Evolutionary conservation across 495 filamentous ascomycete genomes (phyloP), one percentile per base, ranked within the genome.

Genomic region (Penicillium ochrochloron): DNA sequence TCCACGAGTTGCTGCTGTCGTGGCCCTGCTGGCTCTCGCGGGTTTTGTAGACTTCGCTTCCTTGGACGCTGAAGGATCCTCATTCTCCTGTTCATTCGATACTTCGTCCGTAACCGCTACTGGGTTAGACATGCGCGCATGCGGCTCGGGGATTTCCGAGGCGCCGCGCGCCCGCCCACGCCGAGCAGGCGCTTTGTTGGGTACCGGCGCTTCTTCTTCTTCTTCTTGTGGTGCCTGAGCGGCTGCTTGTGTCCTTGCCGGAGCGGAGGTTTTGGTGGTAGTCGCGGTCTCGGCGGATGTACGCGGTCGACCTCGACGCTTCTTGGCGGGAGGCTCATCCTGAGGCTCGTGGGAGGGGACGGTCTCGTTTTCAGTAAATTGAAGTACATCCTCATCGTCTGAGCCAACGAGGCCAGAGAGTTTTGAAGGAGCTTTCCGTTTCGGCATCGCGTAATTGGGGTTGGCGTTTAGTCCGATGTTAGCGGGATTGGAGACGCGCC

Each of bases 321-420:
- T 83, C 67, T 82, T 83, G 19, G 70, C 60, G 8, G 79, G 74
- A 41, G 75, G 80, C 58, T 80, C 76, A 21, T 67, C 68, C 37
- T 65, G 68, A 25, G 64, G 48, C 58, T 75, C 72, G 31, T 76
- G 70, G 25, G 64, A 62, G 50, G 62, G 68, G 19, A 57, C 65
- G 62, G 64, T 59, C 52, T 72, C 76, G 60, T 62, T 67, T 29
- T 50, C 56, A 34, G 63, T 61, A 9, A 66, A 10, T 56, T 75
- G 72, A 59, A 77, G 77, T 34, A 81, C 78, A 75, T 90, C 87
- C 54, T 92, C 90, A 65, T 87, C 85, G 58, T 90, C 89, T 42
- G 87, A 90, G 62, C 87, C 89, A 39, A 89, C 79, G 52, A 90
- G 77, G n/a, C 80, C 84, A 63, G 89, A 84, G 27, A 91, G 68